Base-by-base conservation (phyloP, 2,329 filamentous ascomycete genomes). In the Elsinoe fawcettii region DNA sequence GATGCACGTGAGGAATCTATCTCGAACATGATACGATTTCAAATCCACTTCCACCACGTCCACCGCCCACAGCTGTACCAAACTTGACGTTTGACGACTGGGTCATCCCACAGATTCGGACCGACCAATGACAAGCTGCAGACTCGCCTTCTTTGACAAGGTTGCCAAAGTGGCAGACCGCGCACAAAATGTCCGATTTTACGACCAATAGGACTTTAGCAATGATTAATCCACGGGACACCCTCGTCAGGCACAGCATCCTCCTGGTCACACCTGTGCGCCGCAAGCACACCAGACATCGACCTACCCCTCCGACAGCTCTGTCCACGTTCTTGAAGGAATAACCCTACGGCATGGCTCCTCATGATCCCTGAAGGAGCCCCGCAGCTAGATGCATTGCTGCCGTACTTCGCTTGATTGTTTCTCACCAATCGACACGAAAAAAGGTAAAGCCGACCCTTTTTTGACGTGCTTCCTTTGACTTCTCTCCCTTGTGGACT, bases 91-190 rank as follows among this genome's bases (percentile, higher is more conserved):
- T 12, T 25, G 8, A 23, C 18, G 41, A 12, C 41, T 12, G 20
- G 41, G 41, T 25, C 41, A 46, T 53, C 49, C 49, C 49, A 39
- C 12, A 34, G 20, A 34, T n/a, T 34, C 25, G 49, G 49, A 36
- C 32, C 34, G 12, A 39, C 49, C 49, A 53, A 53, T 53, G 22
- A 27, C 30, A 27, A 53, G 11, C 25, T 25, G 34, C 20, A 53
- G 32, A 53, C 6, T 37, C 18, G 22, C 30, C 25, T 53, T 23
- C 16, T 20, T 53, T 20, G 46, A 51, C 46, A 51, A 53, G 49
- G 49, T 53, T 53, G 49, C 37, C 49, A 53, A 53, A 27, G 49
- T 39, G 49, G 49, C 30, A 30, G 49, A 39, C 49, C 32, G 49
- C 49, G 49, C 49, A 25, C 49, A 34, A 53, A 53, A 53, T 37